phyloP scores from a whole-genome alignment of 164 flowering plant species.

The Cinnamomum micranthum region DNA sequence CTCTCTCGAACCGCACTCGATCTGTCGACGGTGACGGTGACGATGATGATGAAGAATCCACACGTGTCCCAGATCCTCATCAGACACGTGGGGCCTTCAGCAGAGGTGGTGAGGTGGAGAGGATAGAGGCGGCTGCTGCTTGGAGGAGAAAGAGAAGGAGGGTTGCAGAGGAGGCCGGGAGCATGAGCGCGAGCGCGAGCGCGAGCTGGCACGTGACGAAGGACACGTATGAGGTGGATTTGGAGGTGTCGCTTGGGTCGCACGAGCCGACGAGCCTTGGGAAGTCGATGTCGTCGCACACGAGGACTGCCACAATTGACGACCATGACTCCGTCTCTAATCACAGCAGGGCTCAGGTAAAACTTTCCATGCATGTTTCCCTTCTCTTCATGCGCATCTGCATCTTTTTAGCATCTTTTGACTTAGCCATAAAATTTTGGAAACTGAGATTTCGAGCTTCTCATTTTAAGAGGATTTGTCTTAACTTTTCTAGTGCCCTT shows the following conservation, averaged over 20 bases:
- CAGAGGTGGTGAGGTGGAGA: constrained; percentile 50
- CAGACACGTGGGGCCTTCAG: constrained; percentile 12
- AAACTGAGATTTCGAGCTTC: too few species aligned
- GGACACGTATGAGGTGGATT: constrained; percentile 42
- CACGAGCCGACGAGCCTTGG: constrained; percentile 57
- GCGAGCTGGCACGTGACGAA: constrained; percentile 30
- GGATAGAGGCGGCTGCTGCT: constrained; percentile 11
- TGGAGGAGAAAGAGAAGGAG: constrained; percentile 14
- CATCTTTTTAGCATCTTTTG: too few species aligned
- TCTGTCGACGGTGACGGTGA: constrained; percentile 12
- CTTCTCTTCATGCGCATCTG: too few species aligned
- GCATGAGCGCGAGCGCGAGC: constrained; percentile 30
- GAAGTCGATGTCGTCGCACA: constrained; percentile 17
- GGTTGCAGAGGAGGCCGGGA: constrained; percentile 28
- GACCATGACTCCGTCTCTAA: constrained; percentile 57
- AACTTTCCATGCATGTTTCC: too few species aligned
- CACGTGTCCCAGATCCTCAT: constrained; percentile 22
- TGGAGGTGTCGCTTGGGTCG: constrained; percentile 43
- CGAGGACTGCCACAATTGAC: constrained; percentile 36
- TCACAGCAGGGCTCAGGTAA: constrained; percentile 48
- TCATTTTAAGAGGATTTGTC: too few species aligned
- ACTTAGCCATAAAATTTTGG: too few species aligned
- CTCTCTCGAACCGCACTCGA: constrained; percentile 31
- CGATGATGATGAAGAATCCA: background rate
- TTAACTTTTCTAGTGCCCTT: too few species aligned